These are phyloP conservation scores for Echium plantagineum DNA, from an alignment of 257 asterid genomes.

Conservation along the genomic window DNA sequence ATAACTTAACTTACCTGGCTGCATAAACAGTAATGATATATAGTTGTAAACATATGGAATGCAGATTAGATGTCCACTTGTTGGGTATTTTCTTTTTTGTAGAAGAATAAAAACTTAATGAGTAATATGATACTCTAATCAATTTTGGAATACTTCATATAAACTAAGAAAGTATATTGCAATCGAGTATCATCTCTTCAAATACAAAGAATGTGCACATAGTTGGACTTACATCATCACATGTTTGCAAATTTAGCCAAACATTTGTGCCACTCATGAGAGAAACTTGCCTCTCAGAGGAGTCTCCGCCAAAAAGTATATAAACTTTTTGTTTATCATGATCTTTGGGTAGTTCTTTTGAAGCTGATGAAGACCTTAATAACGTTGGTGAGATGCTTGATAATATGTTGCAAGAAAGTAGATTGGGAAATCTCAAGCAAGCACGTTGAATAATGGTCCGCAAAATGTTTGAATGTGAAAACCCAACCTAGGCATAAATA, in stretches of 20 bases:
- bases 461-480: conserved; percentile 80
- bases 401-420: conserved; percentile 27
- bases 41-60: background rate
- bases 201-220: background rate
- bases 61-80: background rate
- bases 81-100: too few species aligned
- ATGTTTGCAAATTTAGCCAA: conserved; percentile 79
- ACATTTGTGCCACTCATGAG: conserved; percentile 95
- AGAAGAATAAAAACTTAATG: background rate
- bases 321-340: conserved; percentile 38
- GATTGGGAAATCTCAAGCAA: conserved; percentile 68
- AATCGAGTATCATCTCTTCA: background rate
- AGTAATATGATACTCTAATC: background rate
- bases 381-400: conserved; percentile 31
- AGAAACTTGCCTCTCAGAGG: conserved; percentile 89
- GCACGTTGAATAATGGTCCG: conserved; percentile 70
- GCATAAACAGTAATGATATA: too few species aligned
- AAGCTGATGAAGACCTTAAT: conserved; percentile 23
- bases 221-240: conserved; percentile 54
- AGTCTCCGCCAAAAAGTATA: conserved; percentile 79
- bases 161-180: background rate
- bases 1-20: background rate
- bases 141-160: too few species aligned
- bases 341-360: conserved; percentile 17
- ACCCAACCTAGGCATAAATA: conserved; percentile 54